Evolutionary conservation across 2,329 filamentous ascomycete genomes (phyloP).

Genomic region (Colletotrichum musae): DNA sequence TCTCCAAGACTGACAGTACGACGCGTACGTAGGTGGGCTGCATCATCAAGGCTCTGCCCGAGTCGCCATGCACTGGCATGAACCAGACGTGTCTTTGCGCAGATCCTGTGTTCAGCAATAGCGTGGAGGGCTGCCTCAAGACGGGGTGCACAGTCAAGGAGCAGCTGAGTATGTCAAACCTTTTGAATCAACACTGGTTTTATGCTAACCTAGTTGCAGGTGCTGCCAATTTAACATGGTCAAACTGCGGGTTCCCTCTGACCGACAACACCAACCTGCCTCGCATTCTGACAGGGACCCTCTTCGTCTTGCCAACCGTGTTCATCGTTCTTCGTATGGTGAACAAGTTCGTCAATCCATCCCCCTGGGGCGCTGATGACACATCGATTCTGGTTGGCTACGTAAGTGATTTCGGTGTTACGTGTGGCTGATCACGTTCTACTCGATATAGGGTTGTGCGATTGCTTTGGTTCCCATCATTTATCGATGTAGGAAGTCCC

Average conservation of each 20-base stretch:
- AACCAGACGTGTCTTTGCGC: slow-evolving; percentile 22
- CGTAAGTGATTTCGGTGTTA: background rate
- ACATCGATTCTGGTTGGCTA: background rate
- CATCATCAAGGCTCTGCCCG: slow-evolving; percentile 9
- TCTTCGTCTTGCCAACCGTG: slow-evolving; percentile 11
- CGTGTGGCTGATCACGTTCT: background rate
- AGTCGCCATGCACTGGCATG: slow-evolving; percentile 1
- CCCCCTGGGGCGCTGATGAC: slow-evolving; percentile 9
- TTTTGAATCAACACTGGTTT: too few relatives aligned
- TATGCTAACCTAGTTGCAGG: background rate
- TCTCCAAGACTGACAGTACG: background rate
- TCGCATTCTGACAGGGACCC: slow-evolving; percentile 2
- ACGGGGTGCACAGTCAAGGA: slow-evolving; percentile 6
- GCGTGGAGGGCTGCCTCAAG: slow-evolving; percentile 4
- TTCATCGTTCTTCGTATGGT: background rate
- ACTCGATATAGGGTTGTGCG: background rate
- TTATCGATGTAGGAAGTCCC: background rate
- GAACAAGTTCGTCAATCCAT: slow-evolving; percentile 12
- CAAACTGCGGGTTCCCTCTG: slow-evolving; percentile 15
- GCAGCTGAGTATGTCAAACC: background rate
- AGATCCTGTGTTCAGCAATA: background rate
- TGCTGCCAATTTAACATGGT: slow-evolving; percentile 16
- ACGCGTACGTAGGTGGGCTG: background rate
- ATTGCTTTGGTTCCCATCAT: background rate
- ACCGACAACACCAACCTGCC: slow-evolving; percentile 12